Evolutionary conservation across 768 basidiomycete species (phyloP).

Genomic region (Kwoniella newhampshirensis): DNA sequence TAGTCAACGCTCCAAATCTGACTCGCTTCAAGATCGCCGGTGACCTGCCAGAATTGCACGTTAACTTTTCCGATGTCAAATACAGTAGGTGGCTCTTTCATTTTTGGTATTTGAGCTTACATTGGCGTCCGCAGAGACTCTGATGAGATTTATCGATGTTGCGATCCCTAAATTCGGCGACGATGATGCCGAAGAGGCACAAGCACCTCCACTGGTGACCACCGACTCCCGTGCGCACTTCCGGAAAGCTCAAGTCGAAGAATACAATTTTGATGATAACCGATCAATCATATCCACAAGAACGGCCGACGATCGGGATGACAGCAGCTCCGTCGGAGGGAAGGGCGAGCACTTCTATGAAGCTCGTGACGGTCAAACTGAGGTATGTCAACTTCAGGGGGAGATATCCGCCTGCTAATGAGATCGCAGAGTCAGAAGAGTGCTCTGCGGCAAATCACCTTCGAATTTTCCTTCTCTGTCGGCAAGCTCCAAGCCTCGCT

Average conservation of each 20-base stretch:
- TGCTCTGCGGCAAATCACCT: slow-evolving; percentile 62
- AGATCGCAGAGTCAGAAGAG: slow-evolving; percentile 53
- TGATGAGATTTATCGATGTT: slow-evolving; percentile 90
- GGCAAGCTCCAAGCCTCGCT: slow-evolving; percentile 76
- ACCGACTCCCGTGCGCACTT: slow-evolving; percentile 16
- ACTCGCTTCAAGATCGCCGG: slow-evolving; percentile 88
- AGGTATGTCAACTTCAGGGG: slow-evolving; percentile 57
- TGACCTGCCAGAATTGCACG: slow-evolving; percentile 76
- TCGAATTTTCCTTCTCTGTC: slow-evolving; percentile 85
- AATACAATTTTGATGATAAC: slow-evolving; percentile 62
- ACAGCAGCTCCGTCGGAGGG: slow-evolving; percentile 24
- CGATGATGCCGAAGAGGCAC: slow-evolving; percentile 54
- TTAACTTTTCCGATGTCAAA: slow-evolving; percentile 62
- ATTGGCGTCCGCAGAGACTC: slow-evolving; percentile 61
- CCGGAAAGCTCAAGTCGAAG: slow-evolving; percentile 54
- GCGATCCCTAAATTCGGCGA: slow-evolving; percentile 75
- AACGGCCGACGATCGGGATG: slow-evolving; percentile 53
- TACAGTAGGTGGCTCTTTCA: slow-evolving; percentile 46
- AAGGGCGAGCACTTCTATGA: slow-evolving; percentile 63
- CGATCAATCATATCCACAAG: slow-evolving; percentile 37
- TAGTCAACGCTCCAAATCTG: slow-evolving; percentile 76
- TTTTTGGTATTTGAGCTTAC: slow-evolving; percentile 6
- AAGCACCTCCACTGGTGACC: slow-evolving; percentile 4
- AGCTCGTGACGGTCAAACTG: slow-evolving; percentile 63
- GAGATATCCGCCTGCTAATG: slow-evolving; percentile 3